Evolutionary conservation across 768 basidiomycete genomes (phyloP).

Genomic region (Cystofilobasidium bisporidii): DNA sequence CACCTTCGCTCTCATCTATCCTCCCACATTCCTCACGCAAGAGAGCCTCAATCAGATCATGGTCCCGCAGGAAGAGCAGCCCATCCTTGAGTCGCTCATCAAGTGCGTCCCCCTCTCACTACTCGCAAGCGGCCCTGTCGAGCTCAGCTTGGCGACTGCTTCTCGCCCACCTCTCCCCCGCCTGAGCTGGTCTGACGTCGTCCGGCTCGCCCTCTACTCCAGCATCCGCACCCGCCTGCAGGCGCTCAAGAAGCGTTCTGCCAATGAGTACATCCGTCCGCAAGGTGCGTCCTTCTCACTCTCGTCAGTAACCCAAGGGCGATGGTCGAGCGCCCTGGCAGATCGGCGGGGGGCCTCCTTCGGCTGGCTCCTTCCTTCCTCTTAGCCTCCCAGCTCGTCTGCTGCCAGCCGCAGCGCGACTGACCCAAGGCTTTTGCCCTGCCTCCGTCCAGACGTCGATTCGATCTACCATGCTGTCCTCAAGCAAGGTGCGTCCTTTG

Average conservation of each 20-base stretch:
- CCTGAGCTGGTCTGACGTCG: slow-evolving; percentile 28
- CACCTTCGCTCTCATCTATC: not conserved
- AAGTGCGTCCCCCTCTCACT: slow-evolving; percentile 48
- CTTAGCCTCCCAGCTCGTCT: not conserved
- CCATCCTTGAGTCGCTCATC: slow-evolving; percentile 88
- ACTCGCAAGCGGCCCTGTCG: no score
- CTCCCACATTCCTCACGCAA: not conserved
- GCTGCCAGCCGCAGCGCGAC: not conserved
- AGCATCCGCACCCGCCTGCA: slow-evolving; percentile 55
- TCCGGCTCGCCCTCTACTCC: slow-evolving; percentile 29
- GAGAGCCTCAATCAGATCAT: not conserved
- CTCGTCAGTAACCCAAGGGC: no score
- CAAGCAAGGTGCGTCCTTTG: slow-evolving; percentile 64
- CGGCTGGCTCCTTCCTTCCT: no score
- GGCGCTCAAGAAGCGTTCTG: slow-evolving; percentile 74
- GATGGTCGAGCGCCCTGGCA: not conserved
- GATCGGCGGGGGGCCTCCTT: not conserved
- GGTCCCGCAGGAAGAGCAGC: slow-evolving; percentile 54
- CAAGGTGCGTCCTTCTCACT: slow-evolving; percentile 92
- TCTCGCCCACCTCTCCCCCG: slow-evolving; percentile 18
- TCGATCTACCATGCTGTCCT: slow-evolving; percentile 80
- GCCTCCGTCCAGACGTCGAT: slow-evolving; percentile 19
- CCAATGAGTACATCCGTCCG: slow-evolving; percentile 77
- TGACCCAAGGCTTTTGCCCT: not conserved
- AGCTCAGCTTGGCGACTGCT: slow-evolving; percentile 15